Evolutionary conservation across 192 early-diverging fungal genomes (phyloP).

Genomic region (Rhizoclosmatium sp.): DNA sequence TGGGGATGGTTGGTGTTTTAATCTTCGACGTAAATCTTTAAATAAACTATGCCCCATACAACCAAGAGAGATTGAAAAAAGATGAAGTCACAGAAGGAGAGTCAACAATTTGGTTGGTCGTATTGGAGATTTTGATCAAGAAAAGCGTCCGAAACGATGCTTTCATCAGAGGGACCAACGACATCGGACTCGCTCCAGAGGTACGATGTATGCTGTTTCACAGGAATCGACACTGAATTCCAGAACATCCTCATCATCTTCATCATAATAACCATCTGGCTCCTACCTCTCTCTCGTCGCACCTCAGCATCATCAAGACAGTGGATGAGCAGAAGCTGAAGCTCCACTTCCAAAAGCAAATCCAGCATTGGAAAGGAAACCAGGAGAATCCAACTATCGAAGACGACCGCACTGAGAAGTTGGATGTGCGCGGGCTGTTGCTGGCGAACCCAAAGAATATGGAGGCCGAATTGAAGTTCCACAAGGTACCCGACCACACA

Average conservation of each 20-base stretch:
- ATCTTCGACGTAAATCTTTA: background rate
- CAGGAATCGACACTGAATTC: too few relatives aligned
- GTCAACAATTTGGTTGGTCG: too few relatives aligned
- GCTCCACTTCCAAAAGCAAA: conserved; percentile 36
- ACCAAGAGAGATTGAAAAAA: too few relatives aligned
- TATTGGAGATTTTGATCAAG: too few relatives aligned
- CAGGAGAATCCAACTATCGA: conserved; percentile 25
- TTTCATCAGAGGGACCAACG: too few relatives aligned
- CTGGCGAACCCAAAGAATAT: conserved; percentile 50
- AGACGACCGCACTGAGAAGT: conserved; percentile 44
- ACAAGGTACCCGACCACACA: conserved; percentile 39
- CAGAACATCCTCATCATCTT: too few relatives aligned
- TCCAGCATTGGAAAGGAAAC: conserved; percentile 29
- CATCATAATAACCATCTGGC: too few relatives aligned
- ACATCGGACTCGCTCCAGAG: too few relatives aligned
- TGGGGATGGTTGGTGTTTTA: background rate
- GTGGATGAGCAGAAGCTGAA: background rate
- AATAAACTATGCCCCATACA: background rate
- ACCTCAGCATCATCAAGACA: background rate
- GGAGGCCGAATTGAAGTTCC: conserved; percentile 50
- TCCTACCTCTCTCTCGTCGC: too few relatives aligned
- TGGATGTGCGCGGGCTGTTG: conserved; percentile 50
- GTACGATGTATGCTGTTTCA: too few relatives aligned
- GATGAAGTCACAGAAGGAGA: too few relatives aligned
- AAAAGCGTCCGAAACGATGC: too few relatives aligned